Conservation (phyloP, 2,329 filamentous ascomycete species). For the Sarocladiaceae sp. region DNA sequence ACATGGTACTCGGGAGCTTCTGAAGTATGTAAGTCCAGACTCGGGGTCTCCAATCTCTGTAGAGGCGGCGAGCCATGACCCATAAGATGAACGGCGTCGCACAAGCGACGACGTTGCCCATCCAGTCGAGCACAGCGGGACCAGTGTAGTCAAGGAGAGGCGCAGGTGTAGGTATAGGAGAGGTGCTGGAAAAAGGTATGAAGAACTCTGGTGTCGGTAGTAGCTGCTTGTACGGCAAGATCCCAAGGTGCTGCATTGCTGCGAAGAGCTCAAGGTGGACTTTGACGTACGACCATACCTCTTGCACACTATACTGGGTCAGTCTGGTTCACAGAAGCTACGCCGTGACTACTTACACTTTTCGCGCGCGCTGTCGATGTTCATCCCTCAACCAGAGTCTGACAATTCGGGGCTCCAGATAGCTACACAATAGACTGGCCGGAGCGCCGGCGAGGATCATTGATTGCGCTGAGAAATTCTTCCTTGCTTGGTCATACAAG, state of each 20-base stretch:
- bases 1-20: conserved; percentile 32
- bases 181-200: conserved; percentile 46
- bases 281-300: conserved; percentile 35
- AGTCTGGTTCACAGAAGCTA: neutral
- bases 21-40: conserved; percentile 34
- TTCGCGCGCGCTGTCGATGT: neutral
- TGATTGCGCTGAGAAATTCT: conserved; percentile 22
- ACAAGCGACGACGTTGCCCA: conserved; percentile 33
- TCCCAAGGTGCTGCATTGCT: conserved; percentile 45
- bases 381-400: conserved; percentile 17
- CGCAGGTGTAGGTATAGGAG: conserved; percentile 42
- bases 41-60: conserved; percentile 26
- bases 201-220: conserved; percentile 45
- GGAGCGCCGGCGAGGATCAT: conserved; percentile 28
- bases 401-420: conserved; percentile 21
- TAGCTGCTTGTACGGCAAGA: conserved; percentile 33
- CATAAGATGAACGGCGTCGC: conserved; percentile 42
- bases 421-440: conserved; percentile 21
- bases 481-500: conserved; percentile 25
- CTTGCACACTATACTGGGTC: conserved; percentile 19
- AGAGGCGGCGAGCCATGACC: conserved; percentile 34
- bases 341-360: neutral
- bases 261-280: conserved; percentile 46
- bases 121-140: conserved; percentile 36
- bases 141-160: conserved; percentile 30